Percentiles rank a stretch among this genome's conserved stretches.
phyloP scores from a whole-genome alignment of 345 rosid species.

The Odontarrhena argentea region DNA sequence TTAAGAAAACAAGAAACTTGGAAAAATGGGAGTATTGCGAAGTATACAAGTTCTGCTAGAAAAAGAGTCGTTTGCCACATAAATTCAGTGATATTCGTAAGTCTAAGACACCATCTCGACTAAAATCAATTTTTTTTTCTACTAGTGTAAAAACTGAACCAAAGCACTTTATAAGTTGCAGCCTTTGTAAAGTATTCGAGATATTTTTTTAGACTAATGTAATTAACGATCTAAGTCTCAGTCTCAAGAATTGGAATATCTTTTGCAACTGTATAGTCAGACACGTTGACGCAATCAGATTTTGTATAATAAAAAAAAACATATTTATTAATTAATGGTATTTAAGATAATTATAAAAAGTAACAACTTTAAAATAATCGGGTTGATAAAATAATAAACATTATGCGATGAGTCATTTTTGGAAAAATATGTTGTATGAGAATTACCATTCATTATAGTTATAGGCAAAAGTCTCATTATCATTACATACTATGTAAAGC shows the following conservation, averaged over 20 bases:
- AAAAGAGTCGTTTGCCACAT: too few relatives aligned
- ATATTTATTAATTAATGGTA: neutral
- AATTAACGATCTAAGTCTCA: conserved; percentile 28
- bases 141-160: too few relatives aligned
- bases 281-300: conserved; percentile 21
- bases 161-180: conserved; percentile 43
- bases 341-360: neutral
- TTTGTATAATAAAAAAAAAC: neutral
- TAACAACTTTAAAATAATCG: neutral
- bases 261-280: conserved; percentile 11
- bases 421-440: neutral
- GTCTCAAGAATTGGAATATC: conserved; percentile 28
- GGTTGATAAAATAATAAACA: neutral
- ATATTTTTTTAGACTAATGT: conserved; percentile 16
- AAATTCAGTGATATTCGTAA: too few relatives aligned
- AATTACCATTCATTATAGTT: too few relatives aligned
- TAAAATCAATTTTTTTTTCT: too few relatives aligned
- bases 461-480: too few relatives aligned
- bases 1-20: too few relatives aligned
- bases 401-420: conserved; percentile 10
- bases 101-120: too few relatives aligned
- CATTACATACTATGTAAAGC: too few relatives aligned
- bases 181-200: conserved; percentile 37
- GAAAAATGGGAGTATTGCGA: too few relatives aligned
- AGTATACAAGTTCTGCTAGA: too few relatives aligned